These are phyloP conservation scores for Tolypocladium ophioglossoides DNA, from an alignment of 2,329 filamentous ascomycete genomes.

Conservation along the genomic window DNA sequence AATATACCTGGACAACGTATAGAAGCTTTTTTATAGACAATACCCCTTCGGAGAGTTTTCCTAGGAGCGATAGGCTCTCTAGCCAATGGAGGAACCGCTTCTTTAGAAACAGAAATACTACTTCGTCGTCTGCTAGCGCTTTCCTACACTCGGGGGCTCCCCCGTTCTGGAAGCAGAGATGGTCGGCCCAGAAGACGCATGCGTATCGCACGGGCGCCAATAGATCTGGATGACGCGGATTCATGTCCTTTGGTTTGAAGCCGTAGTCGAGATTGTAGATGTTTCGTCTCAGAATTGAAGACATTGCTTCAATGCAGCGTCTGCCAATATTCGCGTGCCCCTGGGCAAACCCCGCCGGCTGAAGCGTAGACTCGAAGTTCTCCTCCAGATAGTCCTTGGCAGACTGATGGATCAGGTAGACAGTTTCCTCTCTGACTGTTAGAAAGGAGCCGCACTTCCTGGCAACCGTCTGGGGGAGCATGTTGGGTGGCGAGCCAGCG, in stretches of 20 bases:
- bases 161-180: background rate
- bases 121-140: background rate
- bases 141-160: background rate
- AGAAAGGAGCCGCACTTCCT: background rate
- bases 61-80: background rate
- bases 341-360: slow-evolving; percentile 12
- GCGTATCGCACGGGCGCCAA: slow-evolving; percentile 7
- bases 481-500: background rate
- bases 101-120: background rate
- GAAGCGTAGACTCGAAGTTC: slow-evolving; percentile 9
- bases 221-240: slow-evolving; percentile 4
- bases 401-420: background rate
- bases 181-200: slow-evolving; percentile 10
- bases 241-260: slow-evolving; percentile 3
- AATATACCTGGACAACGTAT: too few species aligned
- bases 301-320: slow-evolving; percentile 21
- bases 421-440: background rate
- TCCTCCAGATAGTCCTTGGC: background rate
- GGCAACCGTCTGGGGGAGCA: background rate
- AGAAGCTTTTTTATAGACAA: too few species aligned
- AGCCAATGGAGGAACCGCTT: background rate
- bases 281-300: slow-evolving; percentile 17
- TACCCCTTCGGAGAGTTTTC: background rate
- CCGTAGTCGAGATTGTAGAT: slow-evolving; percentile 20
- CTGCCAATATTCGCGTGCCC: slow-evolving; percentile 21